These are phyloP conservation scores for Crataegus laevigata DNA, from an alignment of 306 rosid species.

Conservation along the genomic window DNA sequence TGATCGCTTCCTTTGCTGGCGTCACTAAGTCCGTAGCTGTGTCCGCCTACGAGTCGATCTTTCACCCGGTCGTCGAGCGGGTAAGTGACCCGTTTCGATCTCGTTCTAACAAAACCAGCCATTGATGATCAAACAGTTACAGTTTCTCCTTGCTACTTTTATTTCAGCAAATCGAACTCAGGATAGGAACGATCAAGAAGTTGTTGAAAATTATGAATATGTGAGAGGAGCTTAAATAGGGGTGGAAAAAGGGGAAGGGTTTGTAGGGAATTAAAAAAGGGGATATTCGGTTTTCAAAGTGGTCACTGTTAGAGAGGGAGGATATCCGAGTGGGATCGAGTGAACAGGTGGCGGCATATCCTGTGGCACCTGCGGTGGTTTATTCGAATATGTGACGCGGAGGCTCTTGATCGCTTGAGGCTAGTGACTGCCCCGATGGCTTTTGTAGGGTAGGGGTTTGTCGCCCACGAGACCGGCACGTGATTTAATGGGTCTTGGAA, in stretches of 20 bases:
- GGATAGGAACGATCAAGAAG: neutral
- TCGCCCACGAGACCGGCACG: conserved; percentile 35
- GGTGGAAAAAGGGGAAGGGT: neutral
- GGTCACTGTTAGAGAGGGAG: neutral
- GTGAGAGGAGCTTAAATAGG: neutral
- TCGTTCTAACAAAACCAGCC: conserved; percentile 27
- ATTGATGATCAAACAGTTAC: neutral
- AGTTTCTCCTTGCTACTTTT: neutral
- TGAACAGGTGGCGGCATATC: conserved; percentile 25
- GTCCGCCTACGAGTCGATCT: conserved; percentile 49
- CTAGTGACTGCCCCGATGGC: neutral
- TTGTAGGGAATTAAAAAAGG: neutral
- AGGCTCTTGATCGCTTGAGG: neutral
- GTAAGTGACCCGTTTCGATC: conserved; percentile 54
- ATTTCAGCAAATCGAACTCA: too few relatives aligned
- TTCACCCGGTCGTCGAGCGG: conserved; percentile 57
- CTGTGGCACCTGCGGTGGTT: conserved; percentile 8
- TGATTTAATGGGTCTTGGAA: conserved; percentile 6
- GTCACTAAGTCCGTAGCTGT: conserved; percentile 24
- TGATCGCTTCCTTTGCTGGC: conserved; percentile 79
- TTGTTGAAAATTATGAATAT: neutral
- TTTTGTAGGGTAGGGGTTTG: neutral
- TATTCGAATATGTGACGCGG: conserved; percentile 22
- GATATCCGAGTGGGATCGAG: conserved; percentile 9
- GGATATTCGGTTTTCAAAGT: conserved; percentile 20